Evolutionary conservation across 2,329 filamentous ascomycete species (phyloP).

Genomic region (Colletotrichum incanum): DNA sequence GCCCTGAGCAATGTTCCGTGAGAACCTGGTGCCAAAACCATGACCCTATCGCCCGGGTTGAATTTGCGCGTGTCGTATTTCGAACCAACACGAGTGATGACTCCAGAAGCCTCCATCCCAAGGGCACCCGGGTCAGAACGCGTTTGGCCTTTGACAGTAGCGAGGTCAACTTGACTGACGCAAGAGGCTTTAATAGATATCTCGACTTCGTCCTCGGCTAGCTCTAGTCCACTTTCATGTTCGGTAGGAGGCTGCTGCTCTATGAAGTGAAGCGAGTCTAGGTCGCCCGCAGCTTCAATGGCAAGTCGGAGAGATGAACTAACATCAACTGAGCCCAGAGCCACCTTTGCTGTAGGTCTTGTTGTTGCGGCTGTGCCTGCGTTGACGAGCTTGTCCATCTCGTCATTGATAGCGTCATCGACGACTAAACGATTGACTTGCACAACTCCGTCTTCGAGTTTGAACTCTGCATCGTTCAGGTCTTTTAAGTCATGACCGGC

Average conservation of each 20-base stretch:
- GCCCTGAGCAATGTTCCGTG: constrained; percentile 34
- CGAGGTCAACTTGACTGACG: constrained; percentile 47
- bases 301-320: not conserved
- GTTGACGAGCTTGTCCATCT: constrained; percentile 1
- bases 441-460: not conserved
- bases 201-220: constrained; percentile 43
- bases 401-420: not conserved
- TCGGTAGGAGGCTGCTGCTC: not conserved
- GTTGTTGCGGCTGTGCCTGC: not conserved
- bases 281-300: not conserved
- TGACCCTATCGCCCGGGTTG: constrained; percentile 48
- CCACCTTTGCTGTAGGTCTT: not conserved
- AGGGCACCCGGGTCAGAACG: constrained; percentile 43
- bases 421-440: not conserved
- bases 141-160: constrained; percentile 48
- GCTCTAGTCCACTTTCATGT: not conserved
- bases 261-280: not conserved
- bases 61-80: constrained; percentile 46
- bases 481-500: not conserved
- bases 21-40: constrained; percentile 50
- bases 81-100: constrained; percentile 51
- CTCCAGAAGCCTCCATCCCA: constrained; percentile 52
- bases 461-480: not conserved
- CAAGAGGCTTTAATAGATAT: constrained; percentile 48
- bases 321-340: not conserved